Evolutionary conservation across 2,329 filamentous ascomycete species (phyloP), one percentile per base, ranked within the genome.

Genomic region (Talaromyces rugulosus): DNA sequence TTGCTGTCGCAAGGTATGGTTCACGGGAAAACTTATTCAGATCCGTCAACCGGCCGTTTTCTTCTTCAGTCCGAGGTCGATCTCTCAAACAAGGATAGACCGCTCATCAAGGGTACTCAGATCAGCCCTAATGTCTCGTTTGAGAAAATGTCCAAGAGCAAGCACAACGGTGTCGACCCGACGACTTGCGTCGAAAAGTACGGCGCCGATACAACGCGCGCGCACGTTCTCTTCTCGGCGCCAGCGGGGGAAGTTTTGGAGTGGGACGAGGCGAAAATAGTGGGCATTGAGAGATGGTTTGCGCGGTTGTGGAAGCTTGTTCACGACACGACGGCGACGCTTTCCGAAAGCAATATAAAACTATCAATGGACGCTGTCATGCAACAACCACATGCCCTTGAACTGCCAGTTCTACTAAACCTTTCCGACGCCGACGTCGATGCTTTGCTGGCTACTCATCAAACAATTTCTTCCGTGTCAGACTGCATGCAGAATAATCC

Each of bases 131-230:
- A 79, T 31, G 76, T 92, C 18, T 87, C 85, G 1, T 96, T 85
- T 68, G 92, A 96, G 74, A 96, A 96, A 73, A 96, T 96, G 92
- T 95, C 90, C 44, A 96, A 96, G 77, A 96, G 91, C 69, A 96
- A 96, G 75, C 83, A 95, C 78, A 96, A 96, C 71, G 92, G 92
- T 30, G 91, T 96, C 6, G 91, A 96, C 71, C 92, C 92, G 0
- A 87, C 85, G 0, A 81, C 79, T 0, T 90, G 89, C 65, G 91
- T 95, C 62, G 78, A 82, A 7, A 86, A 85, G 66, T 89, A 95
- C 68, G 92, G 92, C 27, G 90, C 92, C 1, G 92, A 96, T 73
- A 88, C 90, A 5, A 92, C 90, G 2, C 83, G 92, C 61, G 91
- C 91, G 4, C 92, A 96, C 72, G 90, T 96, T 72, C 82, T 96